Conservation (phyloP, 169 alveolate genomes). For the Plasmodium billcollinsi region DNA sequence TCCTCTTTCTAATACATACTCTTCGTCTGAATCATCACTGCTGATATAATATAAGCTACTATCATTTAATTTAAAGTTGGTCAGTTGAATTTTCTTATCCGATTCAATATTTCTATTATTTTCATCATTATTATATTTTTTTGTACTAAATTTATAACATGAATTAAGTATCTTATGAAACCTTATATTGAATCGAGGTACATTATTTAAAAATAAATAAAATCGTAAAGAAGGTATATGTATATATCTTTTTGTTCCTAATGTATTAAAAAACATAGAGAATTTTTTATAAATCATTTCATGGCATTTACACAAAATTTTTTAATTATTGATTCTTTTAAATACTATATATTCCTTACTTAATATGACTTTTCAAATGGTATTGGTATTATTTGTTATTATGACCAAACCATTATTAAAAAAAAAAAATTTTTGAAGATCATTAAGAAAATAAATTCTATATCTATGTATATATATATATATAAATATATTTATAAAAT, state of each 20-base stretch:
- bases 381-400: no score
- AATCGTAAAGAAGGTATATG: constrained; percentile 13
- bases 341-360: not conserved
- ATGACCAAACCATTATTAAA: no score
- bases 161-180: not conserved
- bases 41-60: not conserved
- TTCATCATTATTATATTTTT: not conserved
- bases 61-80: constrained; percentile 39
- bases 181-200: not conserved
- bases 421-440: no score
- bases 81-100: constrained; percentile 42
- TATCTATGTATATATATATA: no score
- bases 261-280: constrained; percentile 33
- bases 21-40: constrained; percentile 74
- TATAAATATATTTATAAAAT: no score
- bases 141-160: constrained; percentile 15
- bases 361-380: no score
- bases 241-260: constrained; percentile 29
- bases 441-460: no score
- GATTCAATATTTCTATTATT: constrained; percentile 13
- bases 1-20: not conserved
- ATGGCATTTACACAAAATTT: constrained; percentile 15
- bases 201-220: constrained; percentile 7
- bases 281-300: constrained; percentile 53
- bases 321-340: not conserved